These are phyloP conservation scores for Annulohypoxylon nitens DNA, from an alignment of 495 filamentous ascomycete genomes.

Conservation along the genomic window DNA sequence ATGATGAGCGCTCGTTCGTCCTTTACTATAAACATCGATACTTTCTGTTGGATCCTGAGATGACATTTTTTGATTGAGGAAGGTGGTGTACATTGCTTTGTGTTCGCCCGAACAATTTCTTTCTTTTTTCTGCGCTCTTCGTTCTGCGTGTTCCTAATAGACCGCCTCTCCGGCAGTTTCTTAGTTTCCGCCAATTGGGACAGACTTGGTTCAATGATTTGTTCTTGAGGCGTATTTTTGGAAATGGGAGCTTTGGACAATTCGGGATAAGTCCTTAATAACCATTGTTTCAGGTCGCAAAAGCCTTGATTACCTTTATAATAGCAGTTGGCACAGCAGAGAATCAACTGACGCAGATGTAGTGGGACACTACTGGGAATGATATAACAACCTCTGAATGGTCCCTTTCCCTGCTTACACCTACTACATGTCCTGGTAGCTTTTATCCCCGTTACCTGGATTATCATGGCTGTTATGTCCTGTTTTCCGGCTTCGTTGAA, in stretches of 20 bases:
- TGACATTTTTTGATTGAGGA: background rate
- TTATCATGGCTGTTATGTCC: slow-evolving; percentile 51
- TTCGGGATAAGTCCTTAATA: slow-evolving; percentile 22
- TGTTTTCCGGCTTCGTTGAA: slow-evolving; percentile 43
- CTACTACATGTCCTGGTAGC: slow-evolving; percentile 45
- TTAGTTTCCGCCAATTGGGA: background rate
- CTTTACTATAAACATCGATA: no score
- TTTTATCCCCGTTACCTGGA: slow-evolving; percentile 49
- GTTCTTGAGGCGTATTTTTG: background rate
- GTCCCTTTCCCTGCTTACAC: slow-evolving; percentile 48
- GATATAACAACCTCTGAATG: slow-evolving; percentile 51
- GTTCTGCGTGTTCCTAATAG: slow-evolving; percentile 1
- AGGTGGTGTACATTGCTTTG: background rate
- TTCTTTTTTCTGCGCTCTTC: background rate
- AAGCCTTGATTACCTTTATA: slow-evolving; percentile 50
- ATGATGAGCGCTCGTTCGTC: background rate
- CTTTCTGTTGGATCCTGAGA: background rate
- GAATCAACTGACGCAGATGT: slow-evolving; percentile 19
- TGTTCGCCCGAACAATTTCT: background rate
- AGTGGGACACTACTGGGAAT: slow-evolving; percentile 37
- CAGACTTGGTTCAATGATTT: background rate
- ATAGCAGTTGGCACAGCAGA: slow-evolving; percentile 53
- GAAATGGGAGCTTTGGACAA: slow-evolving; percentile 4
- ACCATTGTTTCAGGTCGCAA: slow-evolving; percentile 50
- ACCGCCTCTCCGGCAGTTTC: slow-evolving; percentile 18